phyloP scores from a whole-genome alignment of 1,284 basidiomycete species.

The Puccinia polysora region DNA sequence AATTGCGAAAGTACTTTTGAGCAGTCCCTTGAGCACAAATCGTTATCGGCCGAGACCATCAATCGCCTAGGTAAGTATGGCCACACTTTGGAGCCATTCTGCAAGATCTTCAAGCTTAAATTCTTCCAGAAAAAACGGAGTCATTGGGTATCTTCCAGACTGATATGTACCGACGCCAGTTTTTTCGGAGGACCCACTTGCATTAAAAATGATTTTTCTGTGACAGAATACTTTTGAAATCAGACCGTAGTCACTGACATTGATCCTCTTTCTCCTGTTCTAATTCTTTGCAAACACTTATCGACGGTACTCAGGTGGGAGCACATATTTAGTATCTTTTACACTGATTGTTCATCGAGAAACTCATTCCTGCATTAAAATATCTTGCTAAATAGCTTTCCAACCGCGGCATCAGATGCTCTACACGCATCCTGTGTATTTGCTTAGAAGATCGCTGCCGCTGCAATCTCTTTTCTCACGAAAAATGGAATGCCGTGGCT shows the following conservation, averaged over 20 bases:
- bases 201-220: constrained; percentile 14
- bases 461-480: neutral
- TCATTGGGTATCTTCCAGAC: constrained; percentile 26
- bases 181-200: constrained; percentile 15
- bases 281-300: constrained; percentile 1
- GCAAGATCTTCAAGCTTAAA: constrained; percentile 27
- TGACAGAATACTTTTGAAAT: neutral
- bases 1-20: neutral
- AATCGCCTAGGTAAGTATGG: constrained; percentile 1
- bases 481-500: neutral
- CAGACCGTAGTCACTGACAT: neutral
- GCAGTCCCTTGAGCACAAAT: neutral
- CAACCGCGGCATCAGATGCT: neutral
- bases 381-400: neutral
- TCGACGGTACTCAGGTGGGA: constrained; percentile 4
- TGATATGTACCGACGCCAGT: constrained; percentile 14
- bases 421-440: neutral
- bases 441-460: neutral
- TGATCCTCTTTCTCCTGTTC: constrained; percentile 12
- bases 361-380: neutral
- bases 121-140: constrained; percentile 23
- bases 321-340: neutral
- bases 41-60: constrained; percentile 3
- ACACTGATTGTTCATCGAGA: neutral
- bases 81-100: constrained; percentile 7